phyloP scores from a whole-genome alignment of 2,329 filamentous ascomycete species.

The Thermoascus crustaceus region DNA sequence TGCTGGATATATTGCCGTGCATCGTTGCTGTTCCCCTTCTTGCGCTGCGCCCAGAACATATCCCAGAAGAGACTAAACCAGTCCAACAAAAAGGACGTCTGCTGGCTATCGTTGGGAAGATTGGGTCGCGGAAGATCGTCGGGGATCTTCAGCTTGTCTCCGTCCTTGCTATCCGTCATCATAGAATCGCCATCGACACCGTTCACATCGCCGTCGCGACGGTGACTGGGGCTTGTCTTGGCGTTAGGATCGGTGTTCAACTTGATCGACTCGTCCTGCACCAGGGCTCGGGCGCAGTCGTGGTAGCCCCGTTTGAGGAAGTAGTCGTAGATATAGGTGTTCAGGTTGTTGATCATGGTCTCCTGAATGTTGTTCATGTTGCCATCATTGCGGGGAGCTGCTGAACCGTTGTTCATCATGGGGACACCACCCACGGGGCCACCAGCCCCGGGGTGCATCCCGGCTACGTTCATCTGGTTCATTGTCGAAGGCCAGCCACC shows the following conservation, averaged over 20 bases:
- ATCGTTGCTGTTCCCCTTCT: slow-evolving; percentile 54
- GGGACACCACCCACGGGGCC: slow-evolving; percentile 51
- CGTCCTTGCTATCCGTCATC: slow-evolving; percentile 77
- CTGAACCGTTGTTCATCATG: slow-evolving; percentile 46
- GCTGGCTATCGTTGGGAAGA: slow-evolving; percentile 55
- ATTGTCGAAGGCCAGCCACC: slow-evolving; percentile 35
- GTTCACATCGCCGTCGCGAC: slow-evolving; percentile 63
- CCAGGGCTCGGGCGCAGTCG: slow-evolving; percentile 69
- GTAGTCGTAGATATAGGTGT: slow-evolving; percentile 63
- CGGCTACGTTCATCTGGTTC: slow-evolving; percentile 51
- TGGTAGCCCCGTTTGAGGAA: slow-evolving; percentile 79
- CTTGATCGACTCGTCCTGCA: slow-evolving; percentile 52
- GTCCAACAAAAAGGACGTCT: slow-evolving; percentile 80
- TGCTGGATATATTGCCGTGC: slow-evolving; percentile 72
- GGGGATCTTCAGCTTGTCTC: slow-evolving; percentile 63
- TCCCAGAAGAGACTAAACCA: slow-evolving; percentile 99
- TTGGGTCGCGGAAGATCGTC: slow-evolving; percentile 62
- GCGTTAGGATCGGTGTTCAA: slow-evolving; percentile 49
- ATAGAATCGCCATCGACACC: slow-evolving; percentile 66
- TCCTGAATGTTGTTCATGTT: slow-evolving; percentile 31
- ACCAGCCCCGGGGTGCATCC: slow-evolving; percentile 47
- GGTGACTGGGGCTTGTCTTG: slow-evolving; percentile 62
- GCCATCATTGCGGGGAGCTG: slow-evolving; percentile 35
- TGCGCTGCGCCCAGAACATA: slow-evolving; percentile 76
- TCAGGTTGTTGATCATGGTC: slow-evolving; percentile 39